These are phyloP conservation scores for Beauveria bassiana DNA, from an alignment of 2,329 filamentous ascomycete genomes.

Conservation along the genomic window DNA sequence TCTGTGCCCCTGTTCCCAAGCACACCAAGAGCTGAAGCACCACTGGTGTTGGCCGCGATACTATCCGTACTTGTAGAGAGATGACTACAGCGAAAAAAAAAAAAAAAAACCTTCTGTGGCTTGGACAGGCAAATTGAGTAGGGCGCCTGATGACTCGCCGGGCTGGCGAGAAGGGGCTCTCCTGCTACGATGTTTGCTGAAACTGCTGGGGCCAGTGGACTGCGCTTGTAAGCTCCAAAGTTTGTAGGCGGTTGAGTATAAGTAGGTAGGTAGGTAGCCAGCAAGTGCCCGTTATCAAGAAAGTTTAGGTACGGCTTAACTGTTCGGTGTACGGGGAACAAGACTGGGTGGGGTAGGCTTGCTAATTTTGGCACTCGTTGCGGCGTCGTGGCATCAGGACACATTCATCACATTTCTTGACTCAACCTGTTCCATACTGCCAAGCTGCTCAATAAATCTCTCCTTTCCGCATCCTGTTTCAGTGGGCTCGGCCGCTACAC, in stretches of 20 bases:
- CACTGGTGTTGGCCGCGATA: background rate
- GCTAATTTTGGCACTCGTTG: too few relatives aligned
- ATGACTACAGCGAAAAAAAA: too few relatives aligned
- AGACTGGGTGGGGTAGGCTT: too few relatives aligned
- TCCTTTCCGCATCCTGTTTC: background rate
- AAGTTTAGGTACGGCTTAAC: too few relatives aligned
- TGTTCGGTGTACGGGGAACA: too few relatives aligned
- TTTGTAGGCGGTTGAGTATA: background rate
- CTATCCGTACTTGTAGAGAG: background rate
- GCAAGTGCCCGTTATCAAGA: too few relatives aligned
- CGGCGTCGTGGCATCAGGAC: background rate
- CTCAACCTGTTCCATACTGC: too few relatives aligned
- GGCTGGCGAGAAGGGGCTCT: background rate
- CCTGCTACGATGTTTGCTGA: background rate
- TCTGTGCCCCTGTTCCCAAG: background rate
- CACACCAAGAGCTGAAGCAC: background rate
- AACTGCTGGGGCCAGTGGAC: background rate
- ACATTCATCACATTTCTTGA: background rate
- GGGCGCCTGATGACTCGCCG: background rate
- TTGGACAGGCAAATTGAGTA: too few relatives aligned
- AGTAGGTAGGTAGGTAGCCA: too few relatives aligned
- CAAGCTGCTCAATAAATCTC: background rate
- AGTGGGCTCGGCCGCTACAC: background rate
- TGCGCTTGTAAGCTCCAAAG: background rate
- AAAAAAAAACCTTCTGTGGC: too few relatives aligned